phyloP scores from a whole-genome alignment of 2,329 filamentous ascomycete species.

The Cadophora sp. region DNA sequence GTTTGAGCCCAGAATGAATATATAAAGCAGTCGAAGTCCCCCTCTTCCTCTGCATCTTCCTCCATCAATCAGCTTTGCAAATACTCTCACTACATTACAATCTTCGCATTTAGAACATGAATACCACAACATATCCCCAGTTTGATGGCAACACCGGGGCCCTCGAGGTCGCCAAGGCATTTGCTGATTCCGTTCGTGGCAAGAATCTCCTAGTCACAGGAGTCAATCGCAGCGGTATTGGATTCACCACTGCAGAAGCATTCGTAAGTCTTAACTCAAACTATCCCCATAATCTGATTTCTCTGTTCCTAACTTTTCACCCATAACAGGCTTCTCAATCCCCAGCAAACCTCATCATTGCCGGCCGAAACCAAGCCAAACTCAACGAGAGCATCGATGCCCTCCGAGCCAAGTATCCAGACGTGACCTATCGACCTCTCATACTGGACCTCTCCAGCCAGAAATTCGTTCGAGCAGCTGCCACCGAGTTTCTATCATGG shows the following conservation, averaged over 20 bases:
- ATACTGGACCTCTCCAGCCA: constrained; percentile 49
- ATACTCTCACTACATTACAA: no score
- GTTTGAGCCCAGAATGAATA: neutral
- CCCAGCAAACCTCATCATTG: constrained; percentile 30
- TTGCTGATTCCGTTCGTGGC: constrained; percentile 45
- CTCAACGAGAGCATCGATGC: constrained; percentile 24
- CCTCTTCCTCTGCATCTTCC: neutral
- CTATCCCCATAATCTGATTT: neutral
- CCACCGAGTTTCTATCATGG: constrained; percentile 48
- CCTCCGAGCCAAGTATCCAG: constrained; percentile 20
- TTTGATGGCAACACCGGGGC: constrained; percentile 48
- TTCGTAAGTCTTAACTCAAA: constrained; percentile 23
- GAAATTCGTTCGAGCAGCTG: constrained; percentile 50
- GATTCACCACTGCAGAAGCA: constrained; percentile 30
- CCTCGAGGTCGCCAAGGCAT: constrained; percentile 49
- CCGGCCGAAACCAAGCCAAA: constrained; percentile 29
- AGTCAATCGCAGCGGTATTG: constrained; percentile 32
- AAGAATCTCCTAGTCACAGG: constrained; percentile 45
- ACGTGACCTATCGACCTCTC: constrained; percentile 20
- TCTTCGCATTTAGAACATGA: constrained; percentile 2
- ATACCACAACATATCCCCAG: constrained; percentile 45
- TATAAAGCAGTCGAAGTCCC: neutral
- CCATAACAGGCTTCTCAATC: constrained; percentile 38
- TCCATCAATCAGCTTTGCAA: neutral
- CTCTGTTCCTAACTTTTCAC: neutral